Base-by-base conservation (phyloP, 805 yeast species). In the Ogataea wickerhamii region DNA sequence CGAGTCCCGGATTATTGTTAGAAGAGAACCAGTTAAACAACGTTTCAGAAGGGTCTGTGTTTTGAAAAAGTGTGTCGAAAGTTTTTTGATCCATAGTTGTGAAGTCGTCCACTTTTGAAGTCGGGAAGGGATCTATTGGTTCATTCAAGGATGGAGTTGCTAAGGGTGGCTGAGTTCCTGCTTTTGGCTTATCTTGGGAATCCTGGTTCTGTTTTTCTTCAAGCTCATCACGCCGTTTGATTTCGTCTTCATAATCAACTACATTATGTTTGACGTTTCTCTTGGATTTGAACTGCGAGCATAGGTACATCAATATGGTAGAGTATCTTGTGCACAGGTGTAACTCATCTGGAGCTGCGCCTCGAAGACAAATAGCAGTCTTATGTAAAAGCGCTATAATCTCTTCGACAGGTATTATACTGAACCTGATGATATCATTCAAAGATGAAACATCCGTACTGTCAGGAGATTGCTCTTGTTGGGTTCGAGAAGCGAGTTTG, bases 291-390 rank as follows among this genome's bases (percentile, higher is more conserved):
- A 84, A 78, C 55, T 85, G 87, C 3, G 85, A 76, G 45, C 87
- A 83, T 29, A 87, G 65, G 50, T 79, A 85, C 78, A 83, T 72
- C 50, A 87, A 62, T 36, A 84, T 82, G 11, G 85, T 82, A 10
- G 88, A 80, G 53, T 87, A 87, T 34, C 94, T 65, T 0, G 86
- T 78, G 56, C 94, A 82, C 22, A 88, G 66, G 63, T 88, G 96
- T 27, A 88, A 66, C 47, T 87, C 94, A 61, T 88, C 96, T 0
- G 96, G 96, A 1, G 95, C 76, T 18, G 95, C 83, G 50, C 85
- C 94, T 40, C 87, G 63, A 26, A 88, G 61, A 1, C 82, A 80
- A 12, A 78, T 70, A 0, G 96, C 91, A 1, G 89, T 81, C 37
- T 72, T 71, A 44, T 80, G 84, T 37, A 88, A 77, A 27, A 80